phyloP scores from a whole-genome alignment of 371 early-diverging fungal genomes.

The Mortierella polycephala region DNA sequence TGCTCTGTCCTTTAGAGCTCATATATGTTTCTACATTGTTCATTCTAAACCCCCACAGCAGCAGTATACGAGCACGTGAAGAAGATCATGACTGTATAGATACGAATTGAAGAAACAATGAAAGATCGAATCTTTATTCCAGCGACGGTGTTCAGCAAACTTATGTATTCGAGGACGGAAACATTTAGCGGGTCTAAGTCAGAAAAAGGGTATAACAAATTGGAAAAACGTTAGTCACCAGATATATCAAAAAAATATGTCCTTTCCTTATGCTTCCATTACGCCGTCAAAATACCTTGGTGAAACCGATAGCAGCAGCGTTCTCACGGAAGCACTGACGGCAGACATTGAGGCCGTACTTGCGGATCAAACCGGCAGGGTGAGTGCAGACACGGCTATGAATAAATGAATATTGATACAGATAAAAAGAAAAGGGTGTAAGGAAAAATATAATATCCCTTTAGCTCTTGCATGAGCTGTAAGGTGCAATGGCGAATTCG shows the following conservation, averaged over 20 bases:
- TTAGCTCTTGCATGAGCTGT: neutral
- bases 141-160: slow-evolving; percentile 17
- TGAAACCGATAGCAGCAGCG: slow-evolving; percentile 98
- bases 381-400: slow-evolving; percentile 97
- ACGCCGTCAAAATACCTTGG: slow-evolving; percentile 68
- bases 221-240: neutral
- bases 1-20: no score
- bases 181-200: slow-evolving; percentile 38
- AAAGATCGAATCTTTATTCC: slow-evolving; percentile 41
- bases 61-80: neutral
- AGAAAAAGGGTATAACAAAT: neutral
- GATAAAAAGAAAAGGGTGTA: slow-evolving; percentile 14
- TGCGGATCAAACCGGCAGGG: slow-evolving; percentile 99
- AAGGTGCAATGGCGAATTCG: no score
- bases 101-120: slow-evolving; percentile 17
- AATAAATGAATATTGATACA: slow-evolving; percentile 1
- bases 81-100: neutral
- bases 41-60: no score
- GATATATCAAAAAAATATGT: neutral
- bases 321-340: slow-evolving; percentile 99
- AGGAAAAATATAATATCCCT: neutral
- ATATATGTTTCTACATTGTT: no score
- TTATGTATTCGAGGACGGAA: slow-evolving; percentile 6
- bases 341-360: slow-evolving; percentile 99
- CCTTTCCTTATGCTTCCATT: neutral